phyloP scores from a whole-genome alignment of 2,329 filamentous ascomycete genomes.

The Ilyonectria mors-panacis region DNA sequence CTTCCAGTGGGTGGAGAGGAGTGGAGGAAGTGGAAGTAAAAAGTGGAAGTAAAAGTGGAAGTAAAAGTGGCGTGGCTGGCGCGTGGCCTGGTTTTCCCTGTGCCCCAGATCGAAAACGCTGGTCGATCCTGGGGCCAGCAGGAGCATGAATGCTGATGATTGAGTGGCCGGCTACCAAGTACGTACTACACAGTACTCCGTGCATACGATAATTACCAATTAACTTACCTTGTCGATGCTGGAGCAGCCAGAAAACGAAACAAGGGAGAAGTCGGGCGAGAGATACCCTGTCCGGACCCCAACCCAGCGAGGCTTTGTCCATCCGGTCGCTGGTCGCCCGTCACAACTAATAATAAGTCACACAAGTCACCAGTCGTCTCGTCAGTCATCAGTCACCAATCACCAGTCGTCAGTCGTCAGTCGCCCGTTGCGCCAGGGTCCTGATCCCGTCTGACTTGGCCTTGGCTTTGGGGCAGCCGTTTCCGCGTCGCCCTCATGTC shows the following conservation, averaged over 20 bases:
- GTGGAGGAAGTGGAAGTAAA: too few relatives aligned
- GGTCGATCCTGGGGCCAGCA: neutral
- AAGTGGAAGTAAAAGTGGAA: too few relatives aligned
- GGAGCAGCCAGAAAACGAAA: slow-evolving; percentile 15
- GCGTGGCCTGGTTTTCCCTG: neutral
- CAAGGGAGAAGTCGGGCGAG: slow-evolving; percentile 25
- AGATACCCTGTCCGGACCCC: slow-evolving; percentile 2
- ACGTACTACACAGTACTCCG: neutral
- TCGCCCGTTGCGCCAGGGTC: neutral
- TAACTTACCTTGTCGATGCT: neutral
- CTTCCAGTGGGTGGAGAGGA: neutral
- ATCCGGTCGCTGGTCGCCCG: slow-evolving; percentile 8
- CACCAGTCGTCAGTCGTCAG: neutral
- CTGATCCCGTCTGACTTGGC: neutral
- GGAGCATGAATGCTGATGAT: neutral
- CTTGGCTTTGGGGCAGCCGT: slow-evolving; percentile 3
- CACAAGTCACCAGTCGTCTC: neutral
- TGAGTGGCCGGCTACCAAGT: neutral
- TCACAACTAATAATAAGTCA: neutral
- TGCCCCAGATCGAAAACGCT: neutral
- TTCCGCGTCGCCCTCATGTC: slow-evolving; percentile 18
- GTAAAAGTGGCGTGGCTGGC: too few relatives aligned
- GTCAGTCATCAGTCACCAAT: neutral
- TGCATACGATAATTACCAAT: neutral
- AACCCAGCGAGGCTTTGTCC: slow-evolving; percentile 9